A percentile compares a stretch with the other conserved stretches of the same genome.
Evolutionary conservation across 2,329 filamentous ascomycete species (phyloP).

Genomic region (Exophiala calicioides): DNA sequence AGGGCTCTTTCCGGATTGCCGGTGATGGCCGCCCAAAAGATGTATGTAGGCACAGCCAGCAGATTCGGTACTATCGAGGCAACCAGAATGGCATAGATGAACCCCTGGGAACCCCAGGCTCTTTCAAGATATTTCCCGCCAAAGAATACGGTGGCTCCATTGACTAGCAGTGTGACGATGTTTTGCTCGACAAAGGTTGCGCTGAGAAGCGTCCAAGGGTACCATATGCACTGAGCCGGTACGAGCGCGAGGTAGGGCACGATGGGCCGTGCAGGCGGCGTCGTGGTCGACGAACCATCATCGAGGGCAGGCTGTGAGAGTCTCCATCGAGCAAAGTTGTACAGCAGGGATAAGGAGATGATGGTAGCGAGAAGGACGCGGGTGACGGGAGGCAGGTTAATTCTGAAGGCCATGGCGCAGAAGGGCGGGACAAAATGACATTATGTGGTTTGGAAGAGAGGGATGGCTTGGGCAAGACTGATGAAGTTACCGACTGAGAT

Average conservation of each 20-base stretch:
- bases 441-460: too few species aligned
- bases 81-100: constrained; percentile 84
- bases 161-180: constrained; percentile 78
- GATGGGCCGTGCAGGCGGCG: constrained; percentile 59
- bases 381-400: constrained; percentile 92
- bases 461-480: too few species aligned
- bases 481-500: too few species aligned
- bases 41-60: constrained; percentile 70
- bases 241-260: constrained; percentile 87
- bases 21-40: constrained; percentile 69
- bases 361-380: constrained; percentile 75
- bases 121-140: constrained; percentile 93
- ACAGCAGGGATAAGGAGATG: constrained; percentile 73
- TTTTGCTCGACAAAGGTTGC: constrained; percentile 91
- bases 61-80: constrained; percentile 78
- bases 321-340: constrained; percentile 63
- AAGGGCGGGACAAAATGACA: constrained; percentile 6
- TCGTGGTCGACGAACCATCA: constrained; percentile 38
- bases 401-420: constrained; percentile 67
- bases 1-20: constrained; percentile 48
- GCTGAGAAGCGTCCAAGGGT: constrained; percentile 89
- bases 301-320: constrained; percentile 59
- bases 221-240: constrained; percentile 77
- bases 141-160: constrained; percentile 78
- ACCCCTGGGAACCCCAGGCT: constrained; percentile 89